Conservation (phyloP, 768 basidiomycete species). For the Tricholoma furcatifolium region DNA sequence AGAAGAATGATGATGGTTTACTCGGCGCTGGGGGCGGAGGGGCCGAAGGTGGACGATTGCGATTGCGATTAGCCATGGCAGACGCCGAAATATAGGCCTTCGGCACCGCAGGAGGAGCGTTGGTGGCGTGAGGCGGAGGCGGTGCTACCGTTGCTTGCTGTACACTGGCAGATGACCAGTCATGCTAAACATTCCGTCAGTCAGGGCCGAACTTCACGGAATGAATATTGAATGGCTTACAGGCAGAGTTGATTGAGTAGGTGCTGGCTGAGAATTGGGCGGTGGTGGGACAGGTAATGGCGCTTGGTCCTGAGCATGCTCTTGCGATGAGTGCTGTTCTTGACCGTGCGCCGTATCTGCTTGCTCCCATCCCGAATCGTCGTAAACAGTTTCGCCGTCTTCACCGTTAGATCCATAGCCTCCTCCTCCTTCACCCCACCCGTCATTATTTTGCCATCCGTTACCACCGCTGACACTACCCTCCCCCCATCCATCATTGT, state of each 20-base stretch:
- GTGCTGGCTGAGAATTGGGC: constrained; percentile 11
- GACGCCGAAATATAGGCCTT: constrained; percentile 13
- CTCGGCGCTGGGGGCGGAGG: constrained; percentile 3
- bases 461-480: constrained; percentile 15
- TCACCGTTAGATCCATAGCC: constrained; percentile 1
- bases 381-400: constrained; percentile 9
- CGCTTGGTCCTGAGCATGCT: constrained; percentile 5
- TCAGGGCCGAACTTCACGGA: constrained; percentile 7
- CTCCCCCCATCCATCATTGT: constrained; percentile 11
- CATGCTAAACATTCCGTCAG: constrained; percentile 11
- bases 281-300: constrained; percentile 11
- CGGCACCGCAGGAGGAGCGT: constrained; percentile 7
- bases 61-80: constrained; percentile 19
- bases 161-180: constrained; percentile 17
- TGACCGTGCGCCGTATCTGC: constrained; percentile 2
- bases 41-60: constrained; percentile 7
- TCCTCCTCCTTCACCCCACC: constrained; percentile 9
- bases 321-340: constrained; percentile 22
- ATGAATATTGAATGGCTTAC: neutral
- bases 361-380: constrained; percentile 8
- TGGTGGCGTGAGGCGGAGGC: constrained; percentile 12
- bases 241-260: neutral
- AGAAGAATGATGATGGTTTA: constrained; percentile 15
- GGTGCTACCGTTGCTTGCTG: constrained; percentile 14
- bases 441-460: constrained; percentile 22